Base-by-base conservation (phyloP, 2,329 filamentous ascomycete genomes). In the Paecilomyces sp. region DNA sequence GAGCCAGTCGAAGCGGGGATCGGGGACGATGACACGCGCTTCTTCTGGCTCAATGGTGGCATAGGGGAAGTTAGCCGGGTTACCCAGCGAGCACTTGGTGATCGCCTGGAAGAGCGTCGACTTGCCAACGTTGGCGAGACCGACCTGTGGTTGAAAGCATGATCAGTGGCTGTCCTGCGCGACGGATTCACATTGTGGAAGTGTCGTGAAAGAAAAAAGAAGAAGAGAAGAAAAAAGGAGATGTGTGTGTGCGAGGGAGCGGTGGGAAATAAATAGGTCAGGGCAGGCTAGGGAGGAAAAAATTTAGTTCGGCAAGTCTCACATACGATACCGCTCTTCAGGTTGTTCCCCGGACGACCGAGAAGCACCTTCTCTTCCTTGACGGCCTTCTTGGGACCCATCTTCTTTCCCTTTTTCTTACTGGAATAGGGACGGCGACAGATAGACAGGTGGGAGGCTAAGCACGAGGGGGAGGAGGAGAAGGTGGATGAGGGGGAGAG, bases 101-200 rank as follows among this genome's bases (percentile, higher is more conserved):
- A 99, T 97, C 75, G 94, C 92, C 83, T 99, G 95, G 86, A 99
- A 99, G 71, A 99, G 87, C 34, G 95, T 99, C 67, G 94, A 99
- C 83, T 99, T 99, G 79, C 94, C 94, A 70, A 99, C 95, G 79
- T 99, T 99, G 78, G 94, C 94, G 72, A 99, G 88, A 80, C 94
- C 94, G 79, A 99, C 92, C 92, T 96, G 76, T 58, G 62, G 57
- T 54, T 61, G 68, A 66, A 52, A 63, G 64, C 56, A 65, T 65
- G 57, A 54, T 31, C 51, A 28, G n/a, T 15, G 51, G 54, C 34
- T 57, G 56, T 51, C 8, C 15, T 15, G n/a, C n/a, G 18, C 41
- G n/a, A 33, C 31, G 31, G 3, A 47, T 47, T 47, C 41, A 47
- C 41, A 22, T 47, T 47, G 31, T 33, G 41, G 41, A 18, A 47